Conservation (phyloP, 225 moss, liverwort and hornwort genomes). For the Rhytidiadelphus loreus region DNA sequence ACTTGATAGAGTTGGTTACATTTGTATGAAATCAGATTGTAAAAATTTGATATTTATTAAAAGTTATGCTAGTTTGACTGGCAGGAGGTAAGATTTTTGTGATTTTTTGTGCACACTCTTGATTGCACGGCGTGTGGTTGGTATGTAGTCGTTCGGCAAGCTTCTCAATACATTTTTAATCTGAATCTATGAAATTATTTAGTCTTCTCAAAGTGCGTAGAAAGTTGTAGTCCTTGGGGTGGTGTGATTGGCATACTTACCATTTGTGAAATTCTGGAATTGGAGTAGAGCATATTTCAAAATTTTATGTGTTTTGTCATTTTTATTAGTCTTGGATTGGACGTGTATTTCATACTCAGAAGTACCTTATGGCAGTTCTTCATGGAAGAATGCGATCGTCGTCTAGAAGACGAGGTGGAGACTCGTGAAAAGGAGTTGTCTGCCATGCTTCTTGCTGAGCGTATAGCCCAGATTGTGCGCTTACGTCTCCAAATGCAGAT, state of each 20-base stretch:
- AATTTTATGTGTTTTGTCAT: neutral
- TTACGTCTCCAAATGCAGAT: conserved; percentile 82
- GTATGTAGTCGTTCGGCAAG: neutral
- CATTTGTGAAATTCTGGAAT: neutral
- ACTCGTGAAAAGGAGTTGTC: conserved; percentile 58
- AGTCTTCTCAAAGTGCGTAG: neutral
- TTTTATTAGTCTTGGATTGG: neutral
- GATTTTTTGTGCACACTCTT: neutral
- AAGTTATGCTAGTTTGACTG: neutral
- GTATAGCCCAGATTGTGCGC: conserved; percentile 75
- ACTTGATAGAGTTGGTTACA: neutral
- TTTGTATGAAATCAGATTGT: neutral
- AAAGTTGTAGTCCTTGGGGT: neutral
- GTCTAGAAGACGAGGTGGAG: conserved; percentile 71
- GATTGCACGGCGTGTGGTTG: neutral
- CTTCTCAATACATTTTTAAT: neutral
- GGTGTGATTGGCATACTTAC: neutral
- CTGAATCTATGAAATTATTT: neutral
- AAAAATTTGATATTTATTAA: neutral
- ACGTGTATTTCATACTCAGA: neutral
- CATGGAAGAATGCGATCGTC: conserved; percentile 79
- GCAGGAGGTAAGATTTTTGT: neutral
- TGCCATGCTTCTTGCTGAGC: conserved; percentile 59
- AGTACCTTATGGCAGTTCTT: conserved; percentile 57
- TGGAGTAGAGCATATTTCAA: neutral